Conservation (phyloP, 352 stramenopile species). For the Phytopythium kandeliae region DNA sequence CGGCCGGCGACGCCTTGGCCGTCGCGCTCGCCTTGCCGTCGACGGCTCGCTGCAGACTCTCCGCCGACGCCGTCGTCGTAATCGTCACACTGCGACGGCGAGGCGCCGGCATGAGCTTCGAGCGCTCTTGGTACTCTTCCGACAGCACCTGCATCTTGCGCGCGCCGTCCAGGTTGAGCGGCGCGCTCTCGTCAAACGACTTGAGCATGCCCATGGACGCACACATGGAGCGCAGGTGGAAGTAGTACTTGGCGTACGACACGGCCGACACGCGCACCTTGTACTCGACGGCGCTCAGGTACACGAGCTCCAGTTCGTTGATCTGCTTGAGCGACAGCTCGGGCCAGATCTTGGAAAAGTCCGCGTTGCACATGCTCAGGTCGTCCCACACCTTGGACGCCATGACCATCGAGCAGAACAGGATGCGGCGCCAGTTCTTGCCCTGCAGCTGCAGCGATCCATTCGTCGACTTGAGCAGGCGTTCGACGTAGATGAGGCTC, state of each 20-base stretch:
- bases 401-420: conserved; percentile 97
- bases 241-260: conserved; percentile 95
- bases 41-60: conserved; percentile 19
- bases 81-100: conserved; percentile 79
- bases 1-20: conserved; percentile 50
- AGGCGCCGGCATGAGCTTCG: conserved; percentile 64
- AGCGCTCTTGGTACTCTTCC: conserved; percentile 82
- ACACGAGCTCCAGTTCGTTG: conserved; percentile 94
- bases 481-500: conserved; percentile 96
- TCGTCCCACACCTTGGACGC: conserved; percentile 98
- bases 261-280: conserved; percentile 84
- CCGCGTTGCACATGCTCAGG: conserved; percentile 96
- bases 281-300: conserved; percentile 89
- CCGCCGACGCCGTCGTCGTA: conserved; percentile 42
- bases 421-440: conserved; percentile 91
- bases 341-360: conserved; percentile 94
- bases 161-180: conserved; percentile 75
- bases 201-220: conserved; percentile 82
- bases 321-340: conserved; percentile 91
- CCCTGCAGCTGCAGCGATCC: conserved; percentile 69
- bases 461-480: conserved; percentile 89
- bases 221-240: conserved; percentile 94
- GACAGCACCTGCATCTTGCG: conserved; percentile 87
- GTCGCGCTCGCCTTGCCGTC: conserved; percentile 9
- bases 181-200: conserved; percentile 70